These are phyloP conservation scores for Botryotinia convoluta DNA, from an alignment of 2,329 filamentous ascomycete species.

Conservation along the genomic window DNA sequence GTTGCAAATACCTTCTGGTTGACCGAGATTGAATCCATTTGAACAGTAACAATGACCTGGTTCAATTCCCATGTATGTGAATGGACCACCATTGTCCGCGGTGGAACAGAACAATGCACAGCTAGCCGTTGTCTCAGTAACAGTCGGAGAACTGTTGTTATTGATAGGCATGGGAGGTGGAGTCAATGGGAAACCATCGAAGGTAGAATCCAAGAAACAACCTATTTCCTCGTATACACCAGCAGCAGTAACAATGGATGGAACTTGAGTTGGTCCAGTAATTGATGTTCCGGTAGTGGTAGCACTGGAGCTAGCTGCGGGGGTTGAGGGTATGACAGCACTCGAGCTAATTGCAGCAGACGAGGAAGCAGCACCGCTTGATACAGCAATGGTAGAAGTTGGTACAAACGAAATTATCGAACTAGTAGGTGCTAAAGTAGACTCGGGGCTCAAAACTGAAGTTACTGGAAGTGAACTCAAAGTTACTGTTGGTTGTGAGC, in stretches of 20 bases:
- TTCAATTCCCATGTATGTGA: slow-evolving; percentile 2
- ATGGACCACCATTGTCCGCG: neutral
- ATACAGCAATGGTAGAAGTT: neutral
- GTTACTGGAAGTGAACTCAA: neutral
- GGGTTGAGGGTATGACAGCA: neutral
- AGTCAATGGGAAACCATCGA: slow-evolving; percentile 9
- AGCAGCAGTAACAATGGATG: neutral
- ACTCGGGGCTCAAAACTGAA: neutral
- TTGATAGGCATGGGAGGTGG: slow-evolving; percentile 1
- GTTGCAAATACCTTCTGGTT: neutral
- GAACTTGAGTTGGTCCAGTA: slow-evolving; percentile 8
- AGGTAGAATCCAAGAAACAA: slow-evolving; percentile 1
- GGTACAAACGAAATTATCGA: neutral
- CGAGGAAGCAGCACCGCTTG: neutral
- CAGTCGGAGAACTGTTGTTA: neutral
- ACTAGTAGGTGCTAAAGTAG: neutral
- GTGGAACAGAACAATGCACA: slow-evolving; percentile 11
- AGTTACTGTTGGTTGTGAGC: neutral
- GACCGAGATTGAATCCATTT: neutral
- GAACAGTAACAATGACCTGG: slow-evolving; percentile 15
- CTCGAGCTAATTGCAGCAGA: slow-evolving; percentile 3
- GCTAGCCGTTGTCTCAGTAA: neutral
- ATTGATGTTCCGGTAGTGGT: neutral
- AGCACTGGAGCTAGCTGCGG: slow-evolving; percentile 3
- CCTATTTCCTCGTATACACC: neutral